Percentiles rank a stretch among this genome's conserved stretches.
These are phyloP conservation scores for Apium graveolens DNA, from an alignment of 129 eudicot genomes.

Conservation along the genomic window DNA sequence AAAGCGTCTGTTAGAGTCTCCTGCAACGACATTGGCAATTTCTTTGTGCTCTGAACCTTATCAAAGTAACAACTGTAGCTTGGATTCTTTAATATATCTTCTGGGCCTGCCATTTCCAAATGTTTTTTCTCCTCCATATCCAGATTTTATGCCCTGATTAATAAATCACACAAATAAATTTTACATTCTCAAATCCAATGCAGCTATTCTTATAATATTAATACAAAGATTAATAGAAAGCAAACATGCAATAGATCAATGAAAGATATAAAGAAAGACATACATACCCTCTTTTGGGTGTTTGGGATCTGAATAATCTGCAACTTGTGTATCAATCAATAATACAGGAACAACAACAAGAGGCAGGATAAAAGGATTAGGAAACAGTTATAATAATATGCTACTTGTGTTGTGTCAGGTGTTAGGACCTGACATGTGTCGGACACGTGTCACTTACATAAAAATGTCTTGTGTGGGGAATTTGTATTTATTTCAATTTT, in stretches of 20 bases:
- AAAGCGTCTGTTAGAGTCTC: conserved; percentile 70
- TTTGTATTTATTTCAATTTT: too few species aligned
- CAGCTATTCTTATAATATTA: background rate
- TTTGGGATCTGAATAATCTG: background rate
- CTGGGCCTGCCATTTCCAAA: conserved; percentile 27
- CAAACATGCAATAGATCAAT: background rate
- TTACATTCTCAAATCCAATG: background rate
- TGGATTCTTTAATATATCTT: conserved; percentile 9
- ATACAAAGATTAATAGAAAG: background rate
- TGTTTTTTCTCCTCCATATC: conserved; percentile 24
- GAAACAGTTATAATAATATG: background rate
- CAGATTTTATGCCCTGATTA: conserved; percentile 7
- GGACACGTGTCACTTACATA: too few species aligned
- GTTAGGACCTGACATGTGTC: background rate
- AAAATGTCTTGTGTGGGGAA: too few species aligned
- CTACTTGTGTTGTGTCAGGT: background rate
- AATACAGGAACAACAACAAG: too few species aligned
- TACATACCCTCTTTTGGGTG: background rate
- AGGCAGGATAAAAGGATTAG: background rate
- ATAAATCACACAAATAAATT: background rate
- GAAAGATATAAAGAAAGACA: too few species aligned
- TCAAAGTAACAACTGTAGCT: conserved; percentile 69
- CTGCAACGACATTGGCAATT: conserved; percentile 56
- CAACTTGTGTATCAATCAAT: background rate
- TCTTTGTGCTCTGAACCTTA: conserved; percentile 69